Percentiles rank a stretch among this genome's conserved stretches.
These are phyloP conservation scores for Ophiostoma triangulosporum DNA, from an alignment of 2,329 filamentous ascomycete genomes.

Conservation along the genomic window DNA sequence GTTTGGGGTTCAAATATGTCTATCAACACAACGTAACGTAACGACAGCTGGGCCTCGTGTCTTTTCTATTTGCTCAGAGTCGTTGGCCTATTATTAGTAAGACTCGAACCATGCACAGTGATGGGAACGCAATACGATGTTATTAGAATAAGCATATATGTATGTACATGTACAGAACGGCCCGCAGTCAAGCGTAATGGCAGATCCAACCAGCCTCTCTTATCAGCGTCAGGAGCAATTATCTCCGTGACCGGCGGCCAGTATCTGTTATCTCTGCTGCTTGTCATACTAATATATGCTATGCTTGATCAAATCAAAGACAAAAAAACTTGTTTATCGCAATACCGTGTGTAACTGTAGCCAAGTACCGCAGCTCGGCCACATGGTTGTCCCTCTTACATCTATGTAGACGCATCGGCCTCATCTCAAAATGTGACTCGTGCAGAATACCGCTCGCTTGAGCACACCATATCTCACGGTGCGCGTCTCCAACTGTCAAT, in stretches of 20 bases:
- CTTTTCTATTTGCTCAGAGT: not conserved
- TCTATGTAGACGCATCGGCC: too few species aligned
- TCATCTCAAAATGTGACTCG: too few species aligned
- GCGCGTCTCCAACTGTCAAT: not conserved
- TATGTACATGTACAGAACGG: too few species aligned
- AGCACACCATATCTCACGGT: not conserved
- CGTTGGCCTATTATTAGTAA: not conserved
- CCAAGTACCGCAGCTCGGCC: not conserved
- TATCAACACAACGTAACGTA: slow-evolving; percentile 9
- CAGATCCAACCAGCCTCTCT: not conserved
- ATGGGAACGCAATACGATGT: too few species aligned
- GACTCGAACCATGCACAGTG: not conserved
- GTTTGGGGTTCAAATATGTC: not conserved
- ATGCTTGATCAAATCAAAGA: too few species aligned
- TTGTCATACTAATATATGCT: too few species aligned
- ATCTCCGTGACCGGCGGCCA: not conserved
- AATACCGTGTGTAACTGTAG: too few species aligned
- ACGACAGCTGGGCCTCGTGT: slow-evolving; percentile 1
- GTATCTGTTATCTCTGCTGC: not conserved
- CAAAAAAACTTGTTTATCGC: too few species aligned
- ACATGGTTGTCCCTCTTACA: not conserved
- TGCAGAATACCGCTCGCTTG: too few species aligned
- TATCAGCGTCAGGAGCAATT: not conserved
- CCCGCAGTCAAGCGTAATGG: too few species aligned
- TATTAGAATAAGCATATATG: too few species aligned